Base-by-base conservation (phyloP, 768 basidiomycete species). In the Amanita exitialis region DNA sequence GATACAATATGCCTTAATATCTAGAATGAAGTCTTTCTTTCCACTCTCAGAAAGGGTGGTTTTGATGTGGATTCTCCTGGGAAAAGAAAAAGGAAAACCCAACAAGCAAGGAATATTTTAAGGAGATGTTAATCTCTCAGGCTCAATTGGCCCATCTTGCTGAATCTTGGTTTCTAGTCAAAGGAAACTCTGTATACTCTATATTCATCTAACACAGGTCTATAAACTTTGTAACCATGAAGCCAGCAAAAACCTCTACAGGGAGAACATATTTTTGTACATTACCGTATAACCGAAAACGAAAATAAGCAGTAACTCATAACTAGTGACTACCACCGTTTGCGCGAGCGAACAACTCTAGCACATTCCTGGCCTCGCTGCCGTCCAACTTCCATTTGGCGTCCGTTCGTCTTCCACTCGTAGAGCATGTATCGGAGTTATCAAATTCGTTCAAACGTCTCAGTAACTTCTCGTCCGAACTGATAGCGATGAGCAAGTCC, bases 401-500 rank as follows among this genome's bases (percentile, higher is more conserved):
- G 64, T 88, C 86, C 39, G 86, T 89, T n/a, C 82, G 83, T 63
- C 76, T 83, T 45, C 74, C 74, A 55, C 83, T 79, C 43, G 82
- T 83, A 51, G 78, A 81, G 48, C 78, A 77, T 48, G 86, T 90
- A 72, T 86, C 83, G 9, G 81, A 76, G 32, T 75, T 69, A 39
- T 86, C 82, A 53, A 90, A 66, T 59, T 88, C 85, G 58, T 86
- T 86, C 67, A 91, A 59, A 59, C 88, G 68, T 57, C 82, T 74
- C 64, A 91, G 64, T 56, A 91, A 58, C 67, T 84, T 85, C 72
- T 91, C 87, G 64, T 92, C 90, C 44, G 78, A 75, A 47, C 85
- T 82, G 34, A 88, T 61, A 8, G 79, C 82, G 38, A 88, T 64
- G 49, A 86, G 68, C 51, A 85, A 81, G 52, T 80, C 76, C 37